A percentile compares a stretch with the other conserved stretches of the same genome.
phyloP scores from a whole-genome alignment of 352 stramenopile species.

The Globisporangium polare region DNA sequence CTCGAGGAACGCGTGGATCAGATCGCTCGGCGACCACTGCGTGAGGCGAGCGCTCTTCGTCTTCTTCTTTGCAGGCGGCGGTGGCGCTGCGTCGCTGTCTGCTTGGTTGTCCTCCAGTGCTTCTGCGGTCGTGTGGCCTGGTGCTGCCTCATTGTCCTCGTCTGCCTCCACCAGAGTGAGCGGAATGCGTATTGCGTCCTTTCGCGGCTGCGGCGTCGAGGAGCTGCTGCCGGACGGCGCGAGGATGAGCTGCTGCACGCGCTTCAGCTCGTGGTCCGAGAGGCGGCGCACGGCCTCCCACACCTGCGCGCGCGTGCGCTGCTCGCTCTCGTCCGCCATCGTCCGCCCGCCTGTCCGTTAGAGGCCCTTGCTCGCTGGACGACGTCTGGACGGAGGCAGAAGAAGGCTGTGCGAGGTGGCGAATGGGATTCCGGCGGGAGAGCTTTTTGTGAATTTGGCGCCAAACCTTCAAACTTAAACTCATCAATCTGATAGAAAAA shows the following conservation, averaged over 20 bases:
- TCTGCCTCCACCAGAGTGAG: neutral
- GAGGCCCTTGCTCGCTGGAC: too few species aligned
- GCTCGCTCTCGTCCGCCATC: conserved; percentile 10
- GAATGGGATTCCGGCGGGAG: too few species aligned
- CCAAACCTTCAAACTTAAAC: too few species aligned
- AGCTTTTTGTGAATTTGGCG: too few species aligned
- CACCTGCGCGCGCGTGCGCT: conserved; percentile 19
- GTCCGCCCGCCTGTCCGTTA: neutral
- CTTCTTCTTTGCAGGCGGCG: too few species aligned
- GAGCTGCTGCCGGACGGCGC: conserved; percentile 10
- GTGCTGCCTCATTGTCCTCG: conserved; percentile 7
- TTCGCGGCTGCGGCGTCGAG: neutral
- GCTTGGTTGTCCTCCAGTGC: neutral
- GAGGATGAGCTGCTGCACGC: conserved; percentile 13
- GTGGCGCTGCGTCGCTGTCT: neutral
- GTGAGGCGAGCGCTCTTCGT: neutral
- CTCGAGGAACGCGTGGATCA: conserved; percentile 14
- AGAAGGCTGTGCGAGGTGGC: too few species aligned
- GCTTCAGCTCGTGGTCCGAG: conserved; percentile 22
- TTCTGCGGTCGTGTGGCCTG: neutral
- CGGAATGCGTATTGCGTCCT: neutral
- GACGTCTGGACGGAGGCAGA: too few species aligned
- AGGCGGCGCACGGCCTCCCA: conserved; percentile 28
- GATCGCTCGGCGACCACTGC: conserved; percentile 11
- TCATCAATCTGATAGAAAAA: too few species aligned